Evolutionary conservation across 495 filamentous ascomycete genomes (phyloP), one percentile per base, ranked within the genome.

Genomic region (Penicillium ochrochloron): DNA sequence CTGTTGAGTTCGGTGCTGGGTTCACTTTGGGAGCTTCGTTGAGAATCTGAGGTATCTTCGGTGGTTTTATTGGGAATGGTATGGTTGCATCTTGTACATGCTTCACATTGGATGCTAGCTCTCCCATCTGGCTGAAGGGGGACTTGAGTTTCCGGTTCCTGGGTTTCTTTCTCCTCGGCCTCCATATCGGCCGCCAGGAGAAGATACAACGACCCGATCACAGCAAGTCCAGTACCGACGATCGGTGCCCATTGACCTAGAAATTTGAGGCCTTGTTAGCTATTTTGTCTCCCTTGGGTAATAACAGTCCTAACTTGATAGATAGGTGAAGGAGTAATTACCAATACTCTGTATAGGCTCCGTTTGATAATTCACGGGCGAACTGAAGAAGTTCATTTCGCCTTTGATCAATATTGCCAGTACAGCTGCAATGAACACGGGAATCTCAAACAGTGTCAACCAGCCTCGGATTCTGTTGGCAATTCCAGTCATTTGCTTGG

Each of bases 341-440:
- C 84, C 83, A 64, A 88, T 75, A 50, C 81, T 85, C 7, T 69
- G 62, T 9, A 87, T 81, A 0, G 83, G 83, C 66, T 89, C 86
- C 0, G 84, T 86, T 50, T 86, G 80, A 66, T 82, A 85, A 0
- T 39, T 55, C 23, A 88, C 78, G 57, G 77, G 77, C 0, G 3
- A 0, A 57, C 83, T 88, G 64, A 73, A 86, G 64, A 89, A 86
- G 62, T 89, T 89, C 62, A 73, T 73, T 64, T 88, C 86, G 12
- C 86, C 86, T 9, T 82, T 71, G 23, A 84, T 68, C 56, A 89
- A 70, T 54, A 89, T 82, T 3, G 80, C 82, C 9, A 87, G 54
- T 5, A 88, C 82, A 17, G 81, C 84, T 52, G 74, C 83, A 35
- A 70, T 76, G 33, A 86, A 86, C 0, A 89, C 58, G 0, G 85